These are phyloP conservation scores for Trichomonas gallinae DNA, from an alignment of 208 protist species.

Conservation along the genomic window DNA sequence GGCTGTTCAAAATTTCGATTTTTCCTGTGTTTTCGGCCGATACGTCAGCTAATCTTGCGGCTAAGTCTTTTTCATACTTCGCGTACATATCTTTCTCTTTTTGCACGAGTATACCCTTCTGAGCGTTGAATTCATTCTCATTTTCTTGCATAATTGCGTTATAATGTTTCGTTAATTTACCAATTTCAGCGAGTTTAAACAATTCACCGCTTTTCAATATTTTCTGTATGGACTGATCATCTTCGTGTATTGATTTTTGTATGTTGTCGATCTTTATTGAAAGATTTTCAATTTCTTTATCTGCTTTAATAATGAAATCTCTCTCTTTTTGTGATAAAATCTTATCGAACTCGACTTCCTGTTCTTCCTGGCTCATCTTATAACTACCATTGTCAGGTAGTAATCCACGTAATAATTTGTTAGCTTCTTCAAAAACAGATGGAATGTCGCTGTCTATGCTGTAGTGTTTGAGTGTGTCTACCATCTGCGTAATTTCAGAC, in stretches of 20 bases:
- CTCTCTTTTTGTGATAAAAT: neutral
- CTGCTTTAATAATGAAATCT: neutral
- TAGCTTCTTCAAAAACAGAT: neutral
- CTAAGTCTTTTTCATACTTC: neutral
- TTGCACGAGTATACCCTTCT: neutral
- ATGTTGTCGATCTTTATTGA: neutral
- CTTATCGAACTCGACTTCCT: neutral
- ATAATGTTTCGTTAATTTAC: neutral
- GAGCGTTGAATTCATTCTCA: neutral
- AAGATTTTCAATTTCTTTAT: neutral
- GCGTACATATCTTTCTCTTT: neutral
- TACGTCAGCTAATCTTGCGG: neutral
- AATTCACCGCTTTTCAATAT: neutral
- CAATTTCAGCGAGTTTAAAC: neutral
- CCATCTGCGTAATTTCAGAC: neutral
- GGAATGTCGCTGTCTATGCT: neutral
- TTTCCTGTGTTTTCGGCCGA: neutral
- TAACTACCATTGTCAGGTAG: neutral
- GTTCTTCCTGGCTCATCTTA: neutral
- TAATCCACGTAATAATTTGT: neutral
- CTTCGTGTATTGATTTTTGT: neutral
- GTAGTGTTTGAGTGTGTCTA: neutral
- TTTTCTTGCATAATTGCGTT: neutral
- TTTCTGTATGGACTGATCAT: neutral
- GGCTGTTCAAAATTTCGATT: neutral